Evolutionary conservation across 768 basidiomycete genomes (phyloP), one percentile per base, ranked within the genome.

Genomic region (Leccinum fibrillosum): DNA sequence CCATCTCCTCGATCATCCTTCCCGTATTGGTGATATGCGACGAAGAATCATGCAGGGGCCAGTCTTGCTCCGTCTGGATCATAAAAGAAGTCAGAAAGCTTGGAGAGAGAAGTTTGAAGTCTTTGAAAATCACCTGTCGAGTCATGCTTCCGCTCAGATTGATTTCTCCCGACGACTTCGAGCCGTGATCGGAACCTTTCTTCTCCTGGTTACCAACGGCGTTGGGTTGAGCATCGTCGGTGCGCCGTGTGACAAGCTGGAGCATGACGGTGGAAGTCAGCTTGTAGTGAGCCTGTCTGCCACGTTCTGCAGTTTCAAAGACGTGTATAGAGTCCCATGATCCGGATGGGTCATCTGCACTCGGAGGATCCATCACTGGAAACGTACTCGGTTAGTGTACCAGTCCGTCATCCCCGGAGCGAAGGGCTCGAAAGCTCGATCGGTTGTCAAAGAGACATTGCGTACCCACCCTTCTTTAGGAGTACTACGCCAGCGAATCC

Each of bases 301-400:
- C 94, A 48, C 94, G 85, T 69, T 97, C 94, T n/a, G 84, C 81
- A 2, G 90, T 83, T 74, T 99, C 97, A 64, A 99, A 98, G 53
- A 98, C 96, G 69, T 99, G 97, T 60, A 99, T 93, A 2, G 94
- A 96, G 70, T 99, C 95, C 97, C 97, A 99, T 54, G 92, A 88
- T 23, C 94, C 93, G 0, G 89, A 84, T 6, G 90, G 86, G 60
- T 87, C 88, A 55, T 78, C 77, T 11, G 76, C 67, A 7, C 79
- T 74, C 11, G 78, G 71, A 3, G 86, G 83, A 25, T 75, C 80
- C 79, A 92, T 82, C 5, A 79, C 90, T 92, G 60, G n/a, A 49
- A 47, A 56, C n/a, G 35, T 45, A 48, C 37, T 17, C 37, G 9
- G 23, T 64, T 49, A 60, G 54, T 32, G 45, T 53, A 25, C 47